A percentile compares a stretch with the other conserved stretches of the same genome.
These are phyloP conservation scores for Dryadomyces sulphureus DNA, from an alignment of 2,329 filamentous ascomycete species.

Conservation along the genomic window DNA sequence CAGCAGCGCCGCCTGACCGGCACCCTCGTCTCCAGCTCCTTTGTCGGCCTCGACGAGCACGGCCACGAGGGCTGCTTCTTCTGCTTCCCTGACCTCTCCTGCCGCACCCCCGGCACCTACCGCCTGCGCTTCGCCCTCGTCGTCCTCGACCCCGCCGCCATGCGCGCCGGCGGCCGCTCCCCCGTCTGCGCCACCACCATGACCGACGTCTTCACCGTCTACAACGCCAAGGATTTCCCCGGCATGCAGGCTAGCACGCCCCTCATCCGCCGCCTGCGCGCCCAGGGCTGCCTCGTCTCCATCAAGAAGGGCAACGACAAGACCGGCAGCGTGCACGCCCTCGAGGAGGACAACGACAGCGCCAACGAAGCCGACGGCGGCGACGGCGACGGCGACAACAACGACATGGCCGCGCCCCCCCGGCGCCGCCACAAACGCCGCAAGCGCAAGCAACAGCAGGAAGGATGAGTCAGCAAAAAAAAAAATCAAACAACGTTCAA, in stretches of 20 bases:
- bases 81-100: constrained; percentile 71
- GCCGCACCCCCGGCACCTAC: constrained; percentile 63
- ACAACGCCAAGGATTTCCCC: constrained; percentile 73
- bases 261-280: constrained; percentile 58
- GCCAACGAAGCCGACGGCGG: constrained; percentile 10
- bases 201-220: constrained; percentile 64
- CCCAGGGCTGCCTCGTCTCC: constrained; percentile 70
- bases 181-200: constrained; percentile 37
- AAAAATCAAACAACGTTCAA: background rate
- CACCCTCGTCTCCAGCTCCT: constrained; percentile 61
- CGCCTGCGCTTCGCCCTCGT: constrained; percentile 61
- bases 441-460: background rate
- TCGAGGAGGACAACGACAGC: constrained; percentile 31
- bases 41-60: constrained; percentile 60
- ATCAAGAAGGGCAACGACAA: constrained; percentile 77
- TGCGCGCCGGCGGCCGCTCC: constrained; percentile 35
- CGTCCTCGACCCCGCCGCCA: constrained; percentile 48
- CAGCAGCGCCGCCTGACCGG: constrained; percentile 69
- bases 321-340: constrained; percentile 20
- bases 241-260: constrained; percentile 68
- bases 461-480: background rate
- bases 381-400: background rate
- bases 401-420: too few species aligned
- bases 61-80: constrained; percentile 68
- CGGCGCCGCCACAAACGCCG: background rate